Evolutionary conservation across 345 rosid species (phyloP), one percentile per base, ranked within the genome.

Genomic region (Gossypium longicalyx): DNA sequence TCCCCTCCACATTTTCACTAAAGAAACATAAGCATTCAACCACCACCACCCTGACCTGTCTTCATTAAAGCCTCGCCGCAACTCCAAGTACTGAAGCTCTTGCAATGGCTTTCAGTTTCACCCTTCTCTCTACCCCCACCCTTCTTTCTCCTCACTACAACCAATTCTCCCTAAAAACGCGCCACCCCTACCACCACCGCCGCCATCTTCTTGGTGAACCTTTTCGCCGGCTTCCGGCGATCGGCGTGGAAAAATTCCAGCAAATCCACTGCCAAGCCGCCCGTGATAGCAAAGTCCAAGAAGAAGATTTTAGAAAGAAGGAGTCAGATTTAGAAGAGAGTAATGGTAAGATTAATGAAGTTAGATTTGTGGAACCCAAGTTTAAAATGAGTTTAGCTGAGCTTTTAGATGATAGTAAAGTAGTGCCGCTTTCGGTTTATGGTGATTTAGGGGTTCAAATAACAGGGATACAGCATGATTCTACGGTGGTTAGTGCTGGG

Each of bases 361-460:
- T 72, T 8, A 86, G 84, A 73, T 85, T 94, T 12, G 88, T 88
- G 20, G 97, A 94, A 52, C 97, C 98, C 17, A 87, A 87, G 77
- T 91, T 89, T 74, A 88, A 77, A 73, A 82, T 92, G 86, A 89
- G 88, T 64, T 86, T 94, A 78, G 97, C 93, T 44, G 98, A 94
- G 93, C 88, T 94, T 74, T 78, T 92, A 75, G 97, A 94, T 67
- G 95, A 92, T 84, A 89, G 97, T 70, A 92, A 85, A 83, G 93
- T 94, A 53, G 98, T 91, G 12, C 97, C 97, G 0, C 78, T 94
- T 63, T 94, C 97, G 0, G 97, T 94, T 78, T 88, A 82, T 29
- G 97, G 97, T 60, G 89, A 94, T 74, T 80, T 91, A 74, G 98
- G 91, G 80, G 88, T 94, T 2, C 95, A 94, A 81, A 88, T 94